Base-by-base conservation (phyloP, 306 rosid species). In the Crotalaria pallida region DNA sequence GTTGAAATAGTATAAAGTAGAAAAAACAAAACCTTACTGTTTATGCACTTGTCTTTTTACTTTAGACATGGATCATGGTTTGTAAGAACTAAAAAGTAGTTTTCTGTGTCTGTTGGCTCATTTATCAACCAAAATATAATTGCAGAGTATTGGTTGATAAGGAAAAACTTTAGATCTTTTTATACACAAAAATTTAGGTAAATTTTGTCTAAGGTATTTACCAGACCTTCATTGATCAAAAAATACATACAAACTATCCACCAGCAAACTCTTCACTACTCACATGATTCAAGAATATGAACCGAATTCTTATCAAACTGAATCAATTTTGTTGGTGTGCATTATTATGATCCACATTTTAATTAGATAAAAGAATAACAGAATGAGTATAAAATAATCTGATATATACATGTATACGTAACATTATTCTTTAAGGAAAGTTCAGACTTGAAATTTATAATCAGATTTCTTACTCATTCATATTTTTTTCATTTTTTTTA, bases 401-500 rank as follows among this genome's bases (percentile, higher is more conserved):
- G 44, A 38, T 38, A 2, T 34, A 38, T 38, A 9, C 3, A 10
- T 38, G 3, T 38, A 10, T 10, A 10, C 10, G 4, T 38, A 38
- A 38, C 13, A 38, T 10, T 34, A 1, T 34, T 34, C 11, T 12
- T 38, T 38, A 38, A 27, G 10, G 43, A 10, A 26, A 18, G 60
- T 16, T 16, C 18, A 36, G 21, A 58, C 18, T 61, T 5, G 4
- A 68, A 68, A 8, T 65, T 65, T 27, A 40, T 45, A 16, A 69
- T 62, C 63, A 45, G 15, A 76, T 65, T 43, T 65, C 50, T 36
- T 43, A 66, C 75, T 34, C 33, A 13, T 34, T 47, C 21, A 27
- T 23, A 77, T 53, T 23, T 24, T 15, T 38, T 69, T 56, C 50
- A 17, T 24, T 51, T 71, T 71, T 77, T 65, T 34, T n/a, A n/a